Conservation (phyloP, 441 rosid genomes). For the Euphorbia corollata region DNA sequence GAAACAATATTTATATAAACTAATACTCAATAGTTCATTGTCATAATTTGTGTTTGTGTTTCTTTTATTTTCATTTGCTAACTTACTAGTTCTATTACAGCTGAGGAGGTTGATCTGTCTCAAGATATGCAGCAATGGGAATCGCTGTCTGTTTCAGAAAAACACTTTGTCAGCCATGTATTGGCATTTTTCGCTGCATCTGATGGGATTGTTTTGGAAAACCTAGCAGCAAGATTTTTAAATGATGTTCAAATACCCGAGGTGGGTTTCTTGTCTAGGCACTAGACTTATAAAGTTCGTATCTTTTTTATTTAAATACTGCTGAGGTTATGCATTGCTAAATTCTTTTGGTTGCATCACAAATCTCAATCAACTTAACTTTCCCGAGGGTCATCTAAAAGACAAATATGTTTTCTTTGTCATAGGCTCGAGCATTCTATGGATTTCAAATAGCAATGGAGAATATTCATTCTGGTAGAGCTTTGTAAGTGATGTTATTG, state of each 20-base stretch:
- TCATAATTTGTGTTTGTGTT: not conserved
- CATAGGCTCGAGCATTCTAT: conserved; percentile 87
- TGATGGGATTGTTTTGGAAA: conserved; percentile 87
- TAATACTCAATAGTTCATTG: not conserved
- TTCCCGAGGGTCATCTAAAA: conserved; percentile 19
- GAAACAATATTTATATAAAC: not conserved
- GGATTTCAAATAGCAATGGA: conserved; percentile 94
- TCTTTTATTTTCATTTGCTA: not conserved
- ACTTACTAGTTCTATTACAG: conserved; percentile 36
- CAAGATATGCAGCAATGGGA: conserved; percentile 78
- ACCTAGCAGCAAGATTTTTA: conserved; percentile 76
- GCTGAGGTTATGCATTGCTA: too few relatives aligned
- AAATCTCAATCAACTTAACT: not conserved
- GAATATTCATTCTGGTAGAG: conserved; percentile 85
- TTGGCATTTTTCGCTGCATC: conserved; percentile 87
- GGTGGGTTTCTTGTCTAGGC: conserved; percentile 28
- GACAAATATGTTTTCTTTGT: conserved; percentile 17
- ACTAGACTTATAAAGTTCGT: too few relatives aligned
- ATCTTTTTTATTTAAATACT: too few relatives aligned
- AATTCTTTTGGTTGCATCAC: too few relatives aligned
- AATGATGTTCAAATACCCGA: conserved; percentile 82
- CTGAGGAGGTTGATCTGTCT: conserved; percentile 90
- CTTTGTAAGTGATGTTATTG: conserved; percentile 18
- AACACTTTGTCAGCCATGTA: conserved; percentile 70
- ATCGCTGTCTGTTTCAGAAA: conserved; percentile 48